Conservation (phyloP, 768 basidiomycete species). For the Cubamyces lactineus region DNA sequence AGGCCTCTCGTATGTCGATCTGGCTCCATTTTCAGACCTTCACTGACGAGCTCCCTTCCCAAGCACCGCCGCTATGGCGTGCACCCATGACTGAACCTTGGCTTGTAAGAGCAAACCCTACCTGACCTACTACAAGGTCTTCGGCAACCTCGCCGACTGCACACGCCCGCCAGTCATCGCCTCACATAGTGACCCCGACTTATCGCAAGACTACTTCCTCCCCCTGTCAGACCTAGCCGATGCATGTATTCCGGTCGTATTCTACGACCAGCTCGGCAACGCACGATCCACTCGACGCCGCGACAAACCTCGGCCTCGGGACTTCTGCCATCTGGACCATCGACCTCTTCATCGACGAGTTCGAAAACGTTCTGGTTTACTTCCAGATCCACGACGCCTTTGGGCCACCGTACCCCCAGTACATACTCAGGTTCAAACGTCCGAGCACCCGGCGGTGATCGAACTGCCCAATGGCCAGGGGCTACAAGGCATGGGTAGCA, state of each 20-base stretch:
- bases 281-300: slow-evolving; percentile 47
- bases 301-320: slow-evolving; percentile 34
- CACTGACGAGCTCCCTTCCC: no score
- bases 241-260: slow-evolving; percentile 40
- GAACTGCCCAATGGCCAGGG: no score
- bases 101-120: slow-evolving; percentile 30
- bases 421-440: no score
- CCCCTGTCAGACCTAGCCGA: slow-evolving; percentile 31
- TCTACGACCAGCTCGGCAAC: slow-evolving; percentile 57
- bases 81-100: slow-evolving; percentile 23
- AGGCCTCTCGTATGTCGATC: no score
- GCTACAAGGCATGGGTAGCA: no score
- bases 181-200: slow-evolving; percentile 36
- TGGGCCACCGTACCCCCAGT: no score
- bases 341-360: slow-evolving; percentile 56
- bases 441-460: no score
- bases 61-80: no score
- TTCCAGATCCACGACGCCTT: slow-evolving; percentile 44
- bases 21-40: no score
- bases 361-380: slow-evolving; percentile 48
- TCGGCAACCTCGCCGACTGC: slow-evolving; percentile 27
- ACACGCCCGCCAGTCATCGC: slow-evolving; percentile 31
- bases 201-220: slow-evolving; percentile 32
- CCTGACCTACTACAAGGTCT: slow-evolving; percentile 36
- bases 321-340: slow-evolving; percentile 46